Percentiles rank a stretch among this genome's conserved stretches.
phyloP scores from a whole-genome alignment of 306 rosid species.

The Cajanus cajan region DNA sequence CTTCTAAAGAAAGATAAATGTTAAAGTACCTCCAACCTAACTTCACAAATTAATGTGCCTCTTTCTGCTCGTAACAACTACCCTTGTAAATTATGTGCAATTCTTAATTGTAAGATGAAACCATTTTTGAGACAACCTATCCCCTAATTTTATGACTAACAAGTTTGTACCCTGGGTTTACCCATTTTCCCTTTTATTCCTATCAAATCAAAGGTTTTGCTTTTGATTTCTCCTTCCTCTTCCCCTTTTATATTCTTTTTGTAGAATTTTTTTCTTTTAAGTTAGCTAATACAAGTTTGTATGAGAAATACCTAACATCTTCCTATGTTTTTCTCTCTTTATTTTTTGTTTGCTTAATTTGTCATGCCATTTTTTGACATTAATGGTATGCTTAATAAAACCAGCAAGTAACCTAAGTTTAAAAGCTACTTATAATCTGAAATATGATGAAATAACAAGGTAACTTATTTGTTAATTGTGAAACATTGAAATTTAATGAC shows the following conservation, averaged over 20 bases:
- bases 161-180: neutral
- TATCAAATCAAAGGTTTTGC: conserved; percentile 19
- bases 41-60: neutral
- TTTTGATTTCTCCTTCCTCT: neutral
- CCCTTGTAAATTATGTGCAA: conserved; percentile 32
- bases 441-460: no score
- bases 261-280: conserved; percentile 2
- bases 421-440: no score
- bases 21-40: conserved; percentile 8
- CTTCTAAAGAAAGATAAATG: conserved; percentile 13
- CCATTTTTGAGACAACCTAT: conserved; percentile 22
- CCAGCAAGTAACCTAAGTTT: no score
- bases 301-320: neutral
- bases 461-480: no score
- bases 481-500: no score
- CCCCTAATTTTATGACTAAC: neutral
- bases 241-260: neutral
- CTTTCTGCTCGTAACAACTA: neutral
- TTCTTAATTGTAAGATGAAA: conserved; percentile 18
- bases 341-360: neutral
- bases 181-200: neutral
- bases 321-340: neutral
- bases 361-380: neutral
- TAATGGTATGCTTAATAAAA: neutral
- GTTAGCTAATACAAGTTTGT: conserved; percentile 15